phyloP scores from a whole-genome alignment of 768 basidiomycete genomes.

The Termitomyces sp. region DNA sequence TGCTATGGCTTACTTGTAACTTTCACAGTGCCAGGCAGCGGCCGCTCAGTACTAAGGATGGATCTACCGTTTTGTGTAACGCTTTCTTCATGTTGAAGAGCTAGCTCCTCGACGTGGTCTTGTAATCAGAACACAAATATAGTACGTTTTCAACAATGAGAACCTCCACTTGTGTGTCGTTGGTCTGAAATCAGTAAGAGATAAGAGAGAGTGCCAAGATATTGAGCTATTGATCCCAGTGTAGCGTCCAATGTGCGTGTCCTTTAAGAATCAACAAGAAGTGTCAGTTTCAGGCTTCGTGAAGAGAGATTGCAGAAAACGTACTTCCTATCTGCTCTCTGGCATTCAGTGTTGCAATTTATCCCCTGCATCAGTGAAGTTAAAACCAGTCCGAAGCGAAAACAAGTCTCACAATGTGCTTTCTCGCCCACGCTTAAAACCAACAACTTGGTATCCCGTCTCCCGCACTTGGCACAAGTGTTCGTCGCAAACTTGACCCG shows the following conservation, averaged over 20 bases:
- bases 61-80: neutral
- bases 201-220: neutral
- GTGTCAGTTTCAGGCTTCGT: constrained; percentile 7
- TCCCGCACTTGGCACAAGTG: constrained; percentile 21
- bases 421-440: constrained; percentile 22
- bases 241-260: neutral
- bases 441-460: constrained; percentile 19
- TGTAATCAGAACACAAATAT: constrained; percentile 6
- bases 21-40: constrained; percentile 64
- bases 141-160: constrained; percentile 9
- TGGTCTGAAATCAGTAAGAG: neutral
- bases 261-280: constrained; percentile 6
- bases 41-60: constrained; percentile 47
- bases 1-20: neutral
- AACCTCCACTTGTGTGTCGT: neutral
- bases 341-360: constrained; percentile 5
- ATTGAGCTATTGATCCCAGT: neutral
- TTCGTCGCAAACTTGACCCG: constrained; percentile 22
- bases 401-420: constrained; percentile 19
- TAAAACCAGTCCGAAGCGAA: too few species aligned
- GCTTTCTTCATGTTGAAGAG: neutral
- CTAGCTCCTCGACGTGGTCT: neutral
- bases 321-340: constrained; percentile 7
- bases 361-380: too few species aligned
- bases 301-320: neutral